Conservation (phyloP, 306 rosid species). For the Senna siamea region DNA sequence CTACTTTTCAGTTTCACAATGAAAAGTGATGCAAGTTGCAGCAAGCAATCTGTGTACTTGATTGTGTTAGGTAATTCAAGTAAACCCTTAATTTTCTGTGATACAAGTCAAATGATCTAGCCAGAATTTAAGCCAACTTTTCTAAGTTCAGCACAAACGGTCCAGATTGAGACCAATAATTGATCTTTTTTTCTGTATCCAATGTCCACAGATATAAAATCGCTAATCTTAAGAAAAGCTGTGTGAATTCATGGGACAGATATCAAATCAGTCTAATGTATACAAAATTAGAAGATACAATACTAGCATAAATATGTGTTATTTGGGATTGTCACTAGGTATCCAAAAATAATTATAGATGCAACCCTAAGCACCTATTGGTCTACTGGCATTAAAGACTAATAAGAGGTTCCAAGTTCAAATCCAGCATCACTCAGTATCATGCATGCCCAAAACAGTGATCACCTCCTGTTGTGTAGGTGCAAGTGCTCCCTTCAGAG, state of each 20-base stretch:
- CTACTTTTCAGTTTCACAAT: constrained; percentile 24
- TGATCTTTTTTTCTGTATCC: not conserved
- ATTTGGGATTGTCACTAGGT: not conserved
- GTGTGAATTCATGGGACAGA: not conserved
- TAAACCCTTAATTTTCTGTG: not conserved
- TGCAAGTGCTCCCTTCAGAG: constrained; percentile 90
- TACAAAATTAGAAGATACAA: not conserved
- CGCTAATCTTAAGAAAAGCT: not conserved
- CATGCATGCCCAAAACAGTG: constrained; percentile 1
- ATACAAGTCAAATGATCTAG: not conserved
- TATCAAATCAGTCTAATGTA: not conserved
- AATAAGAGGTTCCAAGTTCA: not conserved
- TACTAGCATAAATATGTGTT: not conserved
- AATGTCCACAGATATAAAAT: not conserved
- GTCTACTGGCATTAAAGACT: not conserved
- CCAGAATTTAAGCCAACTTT: not conserved
- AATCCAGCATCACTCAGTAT: not conserved
- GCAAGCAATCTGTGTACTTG: constrained; percentile 15
- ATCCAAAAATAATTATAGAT: not conserved
- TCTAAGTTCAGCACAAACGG: not conserved
- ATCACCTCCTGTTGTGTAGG: constrained; percentile 92
- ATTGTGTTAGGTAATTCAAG: constrained; percentile 2
- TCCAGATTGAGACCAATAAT: not conserved
- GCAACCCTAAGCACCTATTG: constrained; percentile 44
- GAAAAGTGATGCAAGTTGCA: constrained; percentile 25